Evolutionary conservation across 495 filamentous ascomycete species (phyloP), one percentile per base, ranked within the genome.

Genomic region (Hyaloscypha hepaticicola): DNA sequence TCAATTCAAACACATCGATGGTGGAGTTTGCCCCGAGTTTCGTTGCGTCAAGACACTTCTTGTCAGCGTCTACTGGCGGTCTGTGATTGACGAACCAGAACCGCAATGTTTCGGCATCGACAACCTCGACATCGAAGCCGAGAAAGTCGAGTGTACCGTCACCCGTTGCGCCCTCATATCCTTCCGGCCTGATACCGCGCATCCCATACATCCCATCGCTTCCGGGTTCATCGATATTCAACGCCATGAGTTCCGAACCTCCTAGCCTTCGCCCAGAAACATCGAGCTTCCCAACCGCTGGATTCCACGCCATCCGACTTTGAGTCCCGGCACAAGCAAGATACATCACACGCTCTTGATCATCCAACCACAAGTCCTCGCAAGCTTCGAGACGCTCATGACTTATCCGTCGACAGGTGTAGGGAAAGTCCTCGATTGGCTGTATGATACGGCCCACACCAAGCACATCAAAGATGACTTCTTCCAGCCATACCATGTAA

Each of bases 401-500:
- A 3, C 60, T 52, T 22, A 74, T 9, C 6, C 64, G 64, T 12
- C 55, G 59, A 50, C 73, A 74, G 51, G 26, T 38, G 65, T 65
- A 74, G 29, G 66, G 63, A 33, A 75, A 75, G 31, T 74, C 73
- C 1, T 66, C 63, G 45, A 75, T 60, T 6, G 73, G 58, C 16
- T 74, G 73, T 49, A 74, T 53, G 55, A 53, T 34, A 22, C 72
- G 72, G 19, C 64, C 65, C 21, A 73, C 41, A 25, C 68, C 68
- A 16, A 69, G 6, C 5, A 45, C 34, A 2, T 65, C 7, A 55
- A 64, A 55, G 6, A 71, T 19, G 31, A 68, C 12, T 22, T 69
- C 38, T 28, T 72, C 41, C 3, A 55, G 53, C 22, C 16, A 55
- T n/a, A n/a, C 34, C 27, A 41, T 14, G 16, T 55, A 57, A 9